Conservation (phyloP, 352 stramenopile species). For the Phytophthora citrophthora region DNA sequence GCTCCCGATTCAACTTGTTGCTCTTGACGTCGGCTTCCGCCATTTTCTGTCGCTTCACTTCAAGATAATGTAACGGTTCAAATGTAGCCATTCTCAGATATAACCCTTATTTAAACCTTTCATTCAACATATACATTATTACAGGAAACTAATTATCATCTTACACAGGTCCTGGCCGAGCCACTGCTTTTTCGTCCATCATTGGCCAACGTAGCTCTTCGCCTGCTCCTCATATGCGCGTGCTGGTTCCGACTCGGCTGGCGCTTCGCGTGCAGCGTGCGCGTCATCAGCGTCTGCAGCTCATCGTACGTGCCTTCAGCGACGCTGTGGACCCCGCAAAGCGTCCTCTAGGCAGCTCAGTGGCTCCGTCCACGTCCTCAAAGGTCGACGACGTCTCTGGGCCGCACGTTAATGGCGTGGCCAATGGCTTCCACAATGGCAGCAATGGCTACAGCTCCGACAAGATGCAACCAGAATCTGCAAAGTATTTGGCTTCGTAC, state of each 20-base stretch:
- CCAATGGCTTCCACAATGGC: constrained; percentile 30
- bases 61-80: constrained; percentile 10
- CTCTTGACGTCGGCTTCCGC: constrained; percentile 20
- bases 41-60: constrained; percentile 30
- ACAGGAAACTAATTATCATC: background rate
- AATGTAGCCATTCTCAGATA: background rate
- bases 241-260: constrained; percentile 49
- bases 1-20: constrained; percentile 89
- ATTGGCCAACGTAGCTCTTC: constrained; percentile 40
- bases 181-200: constrained; percentile 22
- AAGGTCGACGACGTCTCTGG: background rate
- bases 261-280: constrained; percentile 32
- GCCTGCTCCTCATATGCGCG: constrained; percentile 23
- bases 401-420: constrained; percentile 14
- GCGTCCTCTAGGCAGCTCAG: background rate
- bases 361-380: background rate
- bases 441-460: constrained; percentile 1
- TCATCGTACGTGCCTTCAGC: constrained; percentile 54
- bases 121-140: background rate
- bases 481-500: constrained; percentile 40
- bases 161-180: constrained; percentile 2
- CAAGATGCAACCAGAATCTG: constrained; percentile 4
- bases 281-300: constrained; percentile 30
- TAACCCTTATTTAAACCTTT: background rate
- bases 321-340: constrained; percentile 43